Conservation (phyloP, 2,329 filamentous ascomycete species). For the Botrytis aclada region DNA sequence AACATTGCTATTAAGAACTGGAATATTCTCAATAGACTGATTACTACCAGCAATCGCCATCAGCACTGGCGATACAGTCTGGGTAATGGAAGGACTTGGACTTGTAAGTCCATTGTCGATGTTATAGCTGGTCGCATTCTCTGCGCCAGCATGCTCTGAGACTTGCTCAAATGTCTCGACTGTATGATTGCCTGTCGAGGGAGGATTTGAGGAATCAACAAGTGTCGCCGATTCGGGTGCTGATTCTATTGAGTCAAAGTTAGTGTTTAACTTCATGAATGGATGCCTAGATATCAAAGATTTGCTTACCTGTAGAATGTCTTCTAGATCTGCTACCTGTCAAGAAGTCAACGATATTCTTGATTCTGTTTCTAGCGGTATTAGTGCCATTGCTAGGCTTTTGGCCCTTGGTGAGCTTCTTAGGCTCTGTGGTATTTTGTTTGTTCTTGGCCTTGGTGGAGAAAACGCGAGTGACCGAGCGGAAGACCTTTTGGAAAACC, state of each 20-base stretch:
- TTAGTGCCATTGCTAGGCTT: not conserved
- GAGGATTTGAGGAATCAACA: not conserved
- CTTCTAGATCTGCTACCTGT: not conserved
- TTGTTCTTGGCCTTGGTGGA: not conserved
- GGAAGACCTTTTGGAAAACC: not conserved
- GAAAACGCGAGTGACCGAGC: not conserved
- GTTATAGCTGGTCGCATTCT: not conserved
- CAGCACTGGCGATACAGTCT: not conserved
- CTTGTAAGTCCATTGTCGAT: not conserved
- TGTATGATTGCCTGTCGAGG: not conserved
- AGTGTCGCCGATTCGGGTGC: not conserved
- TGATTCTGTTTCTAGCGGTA: not conserved
- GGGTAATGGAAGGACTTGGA: not conserved
- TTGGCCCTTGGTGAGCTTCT: not conserved
- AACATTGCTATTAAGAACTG: too few species aligned
- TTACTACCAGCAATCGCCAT: not conserved
- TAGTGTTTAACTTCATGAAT: not conserved
- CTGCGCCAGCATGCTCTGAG: not conserved
- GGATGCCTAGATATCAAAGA: not conserved
- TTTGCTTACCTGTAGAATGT: not conserved
- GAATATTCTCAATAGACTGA: not conserved
- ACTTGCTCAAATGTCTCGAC: not conserved
- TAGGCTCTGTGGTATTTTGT: not conserved
- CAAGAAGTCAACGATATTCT: not conserved
- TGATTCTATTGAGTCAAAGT: not conserved